Evolutionary conservation across 495 filamentous ascomycete species (phyloP).

Genomic region (Mytilinidion resinicola): DNA sequence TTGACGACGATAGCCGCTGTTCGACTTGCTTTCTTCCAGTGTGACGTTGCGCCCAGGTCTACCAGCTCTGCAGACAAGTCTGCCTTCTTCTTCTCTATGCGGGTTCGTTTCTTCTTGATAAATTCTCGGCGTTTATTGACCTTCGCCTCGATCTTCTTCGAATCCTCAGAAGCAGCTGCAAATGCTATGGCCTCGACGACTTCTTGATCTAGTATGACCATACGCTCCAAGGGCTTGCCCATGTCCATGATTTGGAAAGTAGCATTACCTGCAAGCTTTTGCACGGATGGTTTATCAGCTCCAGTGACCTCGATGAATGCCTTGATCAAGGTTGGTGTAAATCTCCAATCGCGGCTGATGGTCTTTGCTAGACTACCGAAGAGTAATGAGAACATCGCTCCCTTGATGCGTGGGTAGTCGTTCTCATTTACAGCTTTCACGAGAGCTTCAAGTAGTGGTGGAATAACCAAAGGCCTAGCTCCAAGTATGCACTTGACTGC

Average conservation of each 20-base stretch:
- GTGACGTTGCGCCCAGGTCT: slow-evolving; percentile 65
- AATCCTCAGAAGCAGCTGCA: slow-evolving; percentile 24
- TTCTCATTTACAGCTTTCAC: slow-evolving; percentile 74
- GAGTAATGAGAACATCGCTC: slow-evolving; percentile 80
- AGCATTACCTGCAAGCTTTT: slow-evolving; percentile 75
- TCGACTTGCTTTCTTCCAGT: slow-evolving; percentile 92
- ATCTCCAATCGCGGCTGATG: slow-evolving; percentile 84
- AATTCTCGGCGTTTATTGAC: slow-evolving; percentile 62
- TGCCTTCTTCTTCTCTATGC: slow-evolving; percentile 77
- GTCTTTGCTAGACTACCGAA: slow-evolving; percentile 87
- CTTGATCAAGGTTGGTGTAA: slow-evolving; percentile 75
- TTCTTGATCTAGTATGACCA: slow-evolving; percentile 76
- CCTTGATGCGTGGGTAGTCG: slow-evolving; percentile 87
- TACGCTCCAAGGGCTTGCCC: slow-evolving; percentile 72
- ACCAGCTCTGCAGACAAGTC: slow-evolving; percentile 75
- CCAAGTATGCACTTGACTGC: slow-evolving; percentile 89
- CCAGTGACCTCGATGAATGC: slow-evolving; percentile 83
- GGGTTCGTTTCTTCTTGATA: slow-evolving; percentile 64
- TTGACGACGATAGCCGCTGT: slow-evolving; percentile 84
- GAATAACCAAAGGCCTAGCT: slow-evolving; percentile 78
- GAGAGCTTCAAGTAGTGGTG: slow-evolving; percentile 70
- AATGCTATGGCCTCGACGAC: slow-evolving; percentile 62
- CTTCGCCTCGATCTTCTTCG: slow-evolving; percentile 53
- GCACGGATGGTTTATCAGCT: slow-evolving; percentile 88
- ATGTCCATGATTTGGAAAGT: slow-evolving; percentile 87